Base-by-base conservation (phyloP, 108 stramenopile species). In the Cyclostephanos tholiformis region DNA sequence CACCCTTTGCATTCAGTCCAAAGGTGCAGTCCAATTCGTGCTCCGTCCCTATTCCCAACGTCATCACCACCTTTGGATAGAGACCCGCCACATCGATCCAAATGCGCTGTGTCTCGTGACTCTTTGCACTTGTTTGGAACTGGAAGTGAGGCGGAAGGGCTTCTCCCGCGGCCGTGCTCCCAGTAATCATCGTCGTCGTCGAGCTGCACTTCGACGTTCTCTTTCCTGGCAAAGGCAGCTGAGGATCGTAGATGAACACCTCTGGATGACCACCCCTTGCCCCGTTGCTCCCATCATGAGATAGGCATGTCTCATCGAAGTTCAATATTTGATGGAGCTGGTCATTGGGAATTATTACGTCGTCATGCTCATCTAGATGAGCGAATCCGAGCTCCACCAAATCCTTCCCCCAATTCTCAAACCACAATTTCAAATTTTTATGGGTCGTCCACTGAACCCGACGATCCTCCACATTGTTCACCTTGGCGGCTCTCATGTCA, bases 281-380 rank as follows among this genome's bases (percentile, higher is more conserved):
- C 17, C 55, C 11, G 12, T 56, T 57, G 38, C 68, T 69, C 12
- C 68, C 38, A 23, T 69, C 68, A 26, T 51, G 53, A 56, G 30
- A 46, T 27, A 57, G 38, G 39, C 68, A 69, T 0, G 55, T 57
- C 55, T 69, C 68, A 57, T 69, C 38, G 8, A 69, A 35, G 20
- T 69, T 69, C 51, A 69, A 39, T 30, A 69, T 69, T 41, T n/a
- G 36, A 39, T 32, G 19, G 30, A 69, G 53, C 39, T 69, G 68
- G 17, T 69, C n/a, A n/a, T n/a, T n/a, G n/a, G n/a, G n/a, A n/a
- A n/a, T n/a, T n/a, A n/a, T n/a, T n/a, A n/a, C n/a, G n/a, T n/a
- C n/a, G n/a, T n/a, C n/a, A n/a, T n/a, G n/a, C n/a, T n/a, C n/a
- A n/a, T n/a, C n/a, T n/a, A n/a, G n/a, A n/a, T n/a, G n/a, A n/a